Base-by-base conservation (phyloP, 139 green algal species). In the Coelastrella sp. region DNA sequence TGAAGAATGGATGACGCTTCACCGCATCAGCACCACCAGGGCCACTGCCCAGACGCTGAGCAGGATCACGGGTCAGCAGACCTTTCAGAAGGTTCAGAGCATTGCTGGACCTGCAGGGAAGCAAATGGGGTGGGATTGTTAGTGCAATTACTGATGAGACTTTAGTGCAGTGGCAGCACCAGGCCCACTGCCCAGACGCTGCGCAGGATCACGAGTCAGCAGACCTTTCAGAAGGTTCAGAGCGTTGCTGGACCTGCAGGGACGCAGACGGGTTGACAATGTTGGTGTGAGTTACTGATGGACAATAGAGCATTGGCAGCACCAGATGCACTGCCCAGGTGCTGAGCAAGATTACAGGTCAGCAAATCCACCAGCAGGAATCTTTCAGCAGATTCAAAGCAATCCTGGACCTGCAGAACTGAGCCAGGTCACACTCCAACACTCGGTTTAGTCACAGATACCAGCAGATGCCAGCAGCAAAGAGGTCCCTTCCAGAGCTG, bases 1-100 rank as follows among this genome's bases (percentile, higher is more conserved):
- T 95, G 95, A 99, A 99, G 93, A 99, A 99, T 59, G 96, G 80
- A 93, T 99, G 98, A 76, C 22, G 83, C 91, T 94, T 95, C n/a
- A 98, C 89, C 5, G 92, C 94, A 1, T 94, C 94, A 5, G 86
- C 89, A 78, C 97, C 98, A 14, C 88, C 79, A 3, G 93, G 87
- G 0, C 97, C 97, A 68, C 86, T 94, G 14, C 98, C 98, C 56
- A 99, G 92, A 73, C 98, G 95, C 94, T 97, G 96, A 54, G 80
- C 23, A 3, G 96, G 88, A 84, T 99, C 98, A 60, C 97, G 96
- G 13, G 93, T 92, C 19, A 99, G 94, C 79, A 99, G 95, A 0
- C 86, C 96, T 92, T 95, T 95, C 71, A 97, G 92, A 65, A 97
- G 91, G 13, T 19, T 91, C 76, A 93, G 92, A 5, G 92, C 90